Base-by-base conservation (phyloP, 1,139 yeast genomes). In the Spathaspora sp. region DNA sequence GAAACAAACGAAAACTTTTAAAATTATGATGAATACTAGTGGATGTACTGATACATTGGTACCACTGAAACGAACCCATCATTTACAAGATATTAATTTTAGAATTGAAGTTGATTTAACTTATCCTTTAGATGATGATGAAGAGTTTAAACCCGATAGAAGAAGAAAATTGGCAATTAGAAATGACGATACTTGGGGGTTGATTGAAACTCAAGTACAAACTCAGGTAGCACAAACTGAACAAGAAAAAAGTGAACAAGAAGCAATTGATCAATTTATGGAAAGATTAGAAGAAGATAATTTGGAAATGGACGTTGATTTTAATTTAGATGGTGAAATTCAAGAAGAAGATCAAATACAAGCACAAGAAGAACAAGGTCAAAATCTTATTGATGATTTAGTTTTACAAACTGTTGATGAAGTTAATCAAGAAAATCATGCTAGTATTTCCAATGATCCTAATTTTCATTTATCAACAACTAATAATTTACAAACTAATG, bases 11-110 rank as follows among this genome's bases (percentile, higher is more conserved):
- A 8, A 17, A 10, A 18, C 38, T 17, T 34, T 34, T 16, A 18
- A 24, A 8, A 34, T 34, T 11, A 15, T 34, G 38, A 15, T 34
- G 38, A 16, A 34, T 17, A 34, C 38, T 4, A 17, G 23, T 9
- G 13, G 11, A 2, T 34, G 38, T 34, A 17, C n/a, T 3, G 38
- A 34, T n/a, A 34, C 38, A 10, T 34, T 34, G 13, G 7, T 34
- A 34, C 38, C 38, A n/a, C 38, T 23, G 18, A 50, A 45, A 37
- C 33, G 48, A 13, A 50, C 52, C 34, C 54, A 55, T 1, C 58
- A 64, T 13, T 53, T 69, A 17, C 49, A 49, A 16, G 78, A 77
- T 55, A 82, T 34, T 16, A 34, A 54, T 15, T 77, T 78, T 52
- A 63, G 70, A 50, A 65, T 77, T 18, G 58, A 60, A 13, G 44